A percentile compares a stretch with the other conserved stretches of the same genome.
Evolutionary conservation across 345 rosid species (phyloP).

Genomic region (Bruguiera parviflora): DNA sequence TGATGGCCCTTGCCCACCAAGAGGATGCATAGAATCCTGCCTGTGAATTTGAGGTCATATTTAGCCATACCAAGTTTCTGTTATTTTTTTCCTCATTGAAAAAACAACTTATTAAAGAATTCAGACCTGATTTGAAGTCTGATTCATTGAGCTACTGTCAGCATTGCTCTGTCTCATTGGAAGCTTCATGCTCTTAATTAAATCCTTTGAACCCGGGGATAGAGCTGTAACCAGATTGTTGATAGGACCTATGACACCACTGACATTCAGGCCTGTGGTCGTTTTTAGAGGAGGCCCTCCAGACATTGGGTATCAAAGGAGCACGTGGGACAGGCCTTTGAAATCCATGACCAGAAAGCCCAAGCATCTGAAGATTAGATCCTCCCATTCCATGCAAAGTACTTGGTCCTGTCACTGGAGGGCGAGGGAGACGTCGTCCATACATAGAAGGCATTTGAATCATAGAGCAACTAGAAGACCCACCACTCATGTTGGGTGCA

Average conservation of each 20-base stretch:
- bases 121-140: constrained; percentile 39
- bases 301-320: constrained; percentile 35
- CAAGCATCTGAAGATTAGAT: constrained; percentile 41
- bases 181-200: constrained; percentile 27
- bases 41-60: constrained; percentile 5
- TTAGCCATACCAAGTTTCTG: not conserved
- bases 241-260: constrained; percentile 28
- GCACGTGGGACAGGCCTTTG: constrained; percentile 41
- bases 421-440: constrained; percentile 50
- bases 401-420: constrained; percentile 29
- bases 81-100: not conserved
- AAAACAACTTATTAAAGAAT: constrained; percentile 5
- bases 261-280: constrained; percentile 22
- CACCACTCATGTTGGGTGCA: constrained; percentile 48
- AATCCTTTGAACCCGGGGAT: constrained; percentile 43
- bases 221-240: constrained; percentile 39
- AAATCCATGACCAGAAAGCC: constrained; percentile 45
- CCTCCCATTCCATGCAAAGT: constrained; percentile 39
- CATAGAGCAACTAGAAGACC: constrained; percentile 41
- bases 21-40: not conserved
- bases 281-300: constrained; percentile 44
- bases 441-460: constrained; percentile 47
- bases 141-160: constrained; percentile 31
- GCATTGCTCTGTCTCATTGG: constrained; percentile 36
- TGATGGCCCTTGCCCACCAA: not conserved